phyloP scores from a whole-genome alignment of 345 rosid species.

The Boechera retrofracta region DNA sequence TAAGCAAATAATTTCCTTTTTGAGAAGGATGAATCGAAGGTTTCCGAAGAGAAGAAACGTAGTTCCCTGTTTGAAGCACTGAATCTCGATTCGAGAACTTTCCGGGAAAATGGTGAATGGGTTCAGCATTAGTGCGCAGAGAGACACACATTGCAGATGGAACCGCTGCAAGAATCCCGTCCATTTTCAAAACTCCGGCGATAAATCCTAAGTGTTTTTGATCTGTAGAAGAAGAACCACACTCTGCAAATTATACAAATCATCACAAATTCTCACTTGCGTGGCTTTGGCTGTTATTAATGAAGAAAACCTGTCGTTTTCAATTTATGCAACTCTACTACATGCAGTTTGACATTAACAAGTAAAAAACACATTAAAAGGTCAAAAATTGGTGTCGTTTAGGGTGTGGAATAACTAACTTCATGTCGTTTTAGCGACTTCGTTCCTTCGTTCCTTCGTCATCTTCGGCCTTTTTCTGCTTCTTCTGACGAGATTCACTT shows the following conservation, averaged over 20 bases:
- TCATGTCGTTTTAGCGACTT: slow-evolving; percentile 14
- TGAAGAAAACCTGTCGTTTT: not conserved
- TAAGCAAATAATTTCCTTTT: not conserved
- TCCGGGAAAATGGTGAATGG: slow-evolving; percentile 26
- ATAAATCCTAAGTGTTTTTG: slow-evolving; percentile 25
- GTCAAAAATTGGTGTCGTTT: slow-evolving; percentile 33
- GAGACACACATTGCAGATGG: slow-evolving; percentile 43
- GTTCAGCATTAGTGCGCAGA: slow-evolving; percentile 33
- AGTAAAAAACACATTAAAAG: not conserved
- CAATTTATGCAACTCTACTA: not conserved
- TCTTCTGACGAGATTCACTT: slow-evolving; percentile 13
- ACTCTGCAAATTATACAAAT: not conserved
- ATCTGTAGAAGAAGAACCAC: not conserved
- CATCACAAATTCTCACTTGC: not conserved
- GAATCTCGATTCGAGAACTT: slow-evolving; percentile 28
- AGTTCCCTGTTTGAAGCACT: slow-evolving; percentile 14
- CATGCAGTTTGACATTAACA: not conserved
- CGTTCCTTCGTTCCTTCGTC: slow-evolving; percentile 8
- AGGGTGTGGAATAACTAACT: not conserved
- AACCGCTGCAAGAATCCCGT: slow-evolving; percentile 36
- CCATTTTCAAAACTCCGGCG: slow-evolving; percentile 44
- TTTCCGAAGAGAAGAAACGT: slow-evolving; percentile 32
- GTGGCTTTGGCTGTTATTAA: slow-evolving; percentile 1
- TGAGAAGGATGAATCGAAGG: slow-evolving; percentile 5
- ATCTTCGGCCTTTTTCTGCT: slow-evolving; percentile 7